phyloP scores from a whole-genome alignment of 2,329 filamentous ascomycete species.

The Microsporum audouinii region DNA sequence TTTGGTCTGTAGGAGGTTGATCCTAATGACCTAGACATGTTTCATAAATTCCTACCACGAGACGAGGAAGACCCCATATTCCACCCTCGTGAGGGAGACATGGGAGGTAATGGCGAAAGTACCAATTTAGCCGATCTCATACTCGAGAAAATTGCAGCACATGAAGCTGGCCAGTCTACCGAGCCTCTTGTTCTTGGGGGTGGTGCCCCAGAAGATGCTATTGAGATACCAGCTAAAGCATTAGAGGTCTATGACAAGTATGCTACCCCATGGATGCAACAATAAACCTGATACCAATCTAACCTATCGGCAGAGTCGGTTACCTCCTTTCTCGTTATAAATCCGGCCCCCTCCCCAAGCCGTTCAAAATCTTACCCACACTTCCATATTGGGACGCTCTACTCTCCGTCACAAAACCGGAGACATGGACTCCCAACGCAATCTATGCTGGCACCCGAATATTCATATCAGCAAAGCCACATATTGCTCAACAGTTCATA shows the following conservation, averaged over 20 bases:
- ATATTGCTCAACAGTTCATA: slow-evolving; percentile 71
- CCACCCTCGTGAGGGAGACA: slow-evolving; percentile 42
- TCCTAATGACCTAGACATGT: slow-evolving; percentile 76
- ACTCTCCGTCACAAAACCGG: slow-evolving; percentile 70
- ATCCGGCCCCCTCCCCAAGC: slow-evolving; percentile 91
- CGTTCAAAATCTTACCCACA: slow-evolving; percentile 91
- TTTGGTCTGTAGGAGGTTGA: slow-evolving; percentile 55
- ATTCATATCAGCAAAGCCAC: slow-evolving; percentile 75
- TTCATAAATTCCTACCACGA: slow-evolving; percentile 75
- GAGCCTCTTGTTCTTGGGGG: slow-evolving; percentile 40
- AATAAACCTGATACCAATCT: background rate
- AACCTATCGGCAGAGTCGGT: slow-evolving; percentile 50
- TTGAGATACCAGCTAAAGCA: slow-evolving; percentile 80
- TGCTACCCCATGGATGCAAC: slow-evolving; percentile 14
- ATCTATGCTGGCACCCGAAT: slow-evolving; percentile 83
- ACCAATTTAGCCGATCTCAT: slow-evolving; percentile 90
- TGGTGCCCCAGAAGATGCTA: slow-evolving; percentile 60
- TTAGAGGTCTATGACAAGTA: slow-evolving; percentile 88
- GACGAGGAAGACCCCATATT: slow-evolving; percentile 63
- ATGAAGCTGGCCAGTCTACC: slow-evolving; percentile 58
- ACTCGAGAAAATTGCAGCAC: slow-evolving; percentile 81
- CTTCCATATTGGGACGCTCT: slow-evolving; percentile 88
- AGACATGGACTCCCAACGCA: slow-evolving; percentile 66
- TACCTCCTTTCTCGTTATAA: slow-evolving; percentile 85
- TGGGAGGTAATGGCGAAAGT: slow-evolving; percentile 39